Evolutionary conservation across 2,329 filamentous ascomycete genomes (phyloP).

Genomic region (Chaetomium globosum): DNA sequence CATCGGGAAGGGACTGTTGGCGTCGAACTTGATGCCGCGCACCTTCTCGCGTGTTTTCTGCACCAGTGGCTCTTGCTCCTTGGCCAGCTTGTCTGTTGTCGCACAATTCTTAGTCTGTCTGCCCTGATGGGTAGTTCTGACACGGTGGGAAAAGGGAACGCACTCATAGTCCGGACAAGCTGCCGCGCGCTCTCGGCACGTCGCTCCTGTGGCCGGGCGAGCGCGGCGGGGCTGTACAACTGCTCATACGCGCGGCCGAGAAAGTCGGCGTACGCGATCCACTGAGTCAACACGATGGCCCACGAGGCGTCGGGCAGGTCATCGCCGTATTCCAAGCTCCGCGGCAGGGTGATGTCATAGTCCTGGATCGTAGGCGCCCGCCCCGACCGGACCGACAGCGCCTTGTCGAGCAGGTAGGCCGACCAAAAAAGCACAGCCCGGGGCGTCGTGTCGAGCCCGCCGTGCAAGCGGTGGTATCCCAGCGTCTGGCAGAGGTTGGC

Average conservation of each 20-base stretch:
- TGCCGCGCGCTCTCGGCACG: slow-evolving; percentile 46
- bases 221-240: slow-evolving; percentile 56
- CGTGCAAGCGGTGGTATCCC: slow-evolving; percentile 58
- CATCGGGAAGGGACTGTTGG: slow-evolving; percentile 47
- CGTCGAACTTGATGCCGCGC: slow-evolving; percentile 35
- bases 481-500: slow-evolving; percentile 63
- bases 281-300: slow-evolving; percentile 53
- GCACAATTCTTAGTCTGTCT: not conserved
- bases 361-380: slow-evolving; percentile 61
- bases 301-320: slow-evolving; percentile 44
- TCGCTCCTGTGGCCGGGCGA: slow-evolving; percentile 46
- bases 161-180: slow-evolving; percentile 40
- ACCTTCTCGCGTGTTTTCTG: slow-evolving; percentile 25
- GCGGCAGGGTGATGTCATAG: slow-evolving; percentile 55
- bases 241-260: slow-evolving; percentile 62
- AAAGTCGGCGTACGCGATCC: slow-evolving; percentile 59
- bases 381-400: slow-evolving; percentile 61
- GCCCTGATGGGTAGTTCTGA: not conserved
- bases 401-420: slow-evolving; percentile 61
- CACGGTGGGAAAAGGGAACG: slow-evolving; percentile 28
- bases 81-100: slow-evolving; percentile 39
- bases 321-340: slow-evolving; percentile 39
- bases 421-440: slow-evolving; percentile 53
- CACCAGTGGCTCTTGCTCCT: slow-evolving; percentile 28
- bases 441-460: slow-evolving; percentile 35